Base-by-base conservation (phyloP, 1,284 basidiomycete species). In the Puccinia brachypodii region DNA sequence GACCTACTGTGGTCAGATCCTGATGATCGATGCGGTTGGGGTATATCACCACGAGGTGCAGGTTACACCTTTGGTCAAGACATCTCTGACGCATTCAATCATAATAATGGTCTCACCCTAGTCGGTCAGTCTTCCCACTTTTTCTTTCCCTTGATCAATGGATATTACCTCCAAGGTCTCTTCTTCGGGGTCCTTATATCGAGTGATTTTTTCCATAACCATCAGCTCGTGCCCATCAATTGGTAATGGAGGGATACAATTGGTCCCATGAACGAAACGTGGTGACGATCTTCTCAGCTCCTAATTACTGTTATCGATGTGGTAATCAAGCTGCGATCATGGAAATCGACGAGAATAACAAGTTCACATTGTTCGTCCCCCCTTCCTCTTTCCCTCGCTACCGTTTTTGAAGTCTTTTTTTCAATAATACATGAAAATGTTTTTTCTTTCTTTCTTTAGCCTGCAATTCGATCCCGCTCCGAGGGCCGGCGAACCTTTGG, bases 61-160 rank as follows among this genome's bases (percentile, higher is more conserved):
- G 97, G 97, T 9, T 99, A 98, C 88, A 99, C 96, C 11, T 99
- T 99, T 86, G 97, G 97, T 33, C 96, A 99, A 87, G 97, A 99
- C 87, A 99, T 99, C 84, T 94, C 93, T 82, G 95, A 97, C 87
- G 94, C 94, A 25, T 97, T 97, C 89, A 96, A 99, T 88, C 97
- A 99, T 88, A 98, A 98, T 88, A 99, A 99, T 86, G 97, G 96
- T 40, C 89, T 99, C 81, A 98, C 96, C 71, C 91, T 99, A 80
- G 95, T 99, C 28, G 88, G 87, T 38, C 83, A 87, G 50, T 86
- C 85, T 85, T 50, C 22, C 38, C 38, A 50, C 28, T 3, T 2
- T 2, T 28, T 47, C 22, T 36, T 3, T n/a, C n/a, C 53, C 28
- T n/a, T 44, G 38, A 9, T 22, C 47, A 50, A n/a, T n/a, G n/a